These are phyloP conservation scores for Kazachstania viticola DNA, from an alignment of 805 yeast species.

Conservation along the genomic window DNA sequence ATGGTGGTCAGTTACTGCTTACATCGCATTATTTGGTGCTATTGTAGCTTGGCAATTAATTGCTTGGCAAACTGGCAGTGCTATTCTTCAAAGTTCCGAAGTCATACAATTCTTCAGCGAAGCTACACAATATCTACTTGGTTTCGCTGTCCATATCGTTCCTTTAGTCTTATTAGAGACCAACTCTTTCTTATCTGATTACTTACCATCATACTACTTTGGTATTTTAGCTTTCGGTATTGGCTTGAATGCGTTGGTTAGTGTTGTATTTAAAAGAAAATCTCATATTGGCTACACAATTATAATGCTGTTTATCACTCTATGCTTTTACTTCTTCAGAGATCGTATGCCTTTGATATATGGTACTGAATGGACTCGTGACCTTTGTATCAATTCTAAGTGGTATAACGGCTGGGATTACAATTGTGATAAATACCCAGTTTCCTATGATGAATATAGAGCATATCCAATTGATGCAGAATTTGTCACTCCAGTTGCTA, in stretches of 20 bases:
- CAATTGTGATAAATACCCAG: constrained; percentile 53
- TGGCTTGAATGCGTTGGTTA: constrained; percentile 39
- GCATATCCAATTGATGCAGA: too few species aligned
- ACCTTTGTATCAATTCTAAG: constrained; percentile 50
- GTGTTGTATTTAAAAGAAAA: constrained; percentile 31
- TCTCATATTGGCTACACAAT: constrained; percentile 34
- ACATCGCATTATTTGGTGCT: constrained; percentile 37
- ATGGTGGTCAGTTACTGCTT: constrained; percentile 61
- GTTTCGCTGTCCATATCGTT: constrained; percentile 62
- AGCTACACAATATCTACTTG: constrained; percentile 47
- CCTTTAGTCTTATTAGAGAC: constrained; percentile 83
- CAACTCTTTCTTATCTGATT: constrained; percentile 86
- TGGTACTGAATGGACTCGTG: constrained; percentile 71
- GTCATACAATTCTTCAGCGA: constrained; percentile 56
- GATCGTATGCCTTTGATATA: constrained; percentile 63
- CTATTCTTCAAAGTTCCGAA: constrained; percentile 37
- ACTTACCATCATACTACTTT: constrained; percentile 85
- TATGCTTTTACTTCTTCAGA: constrained; percentile 44
- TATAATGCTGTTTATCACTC: constrained; percentile 37
- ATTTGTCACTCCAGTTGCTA: constrained; percentile 1
- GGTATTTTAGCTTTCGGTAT: constrained; percentile 68
- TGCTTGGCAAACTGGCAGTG: constrained; percentile 55
- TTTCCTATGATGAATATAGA: not conserved
- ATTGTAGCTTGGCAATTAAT: constrained; percentile 35
- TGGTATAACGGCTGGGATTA: constrained; percentile 73